phyloP scores from a whole-genome alignment of 768 basidiomycete species.

The Suillus placidus region DNA sequence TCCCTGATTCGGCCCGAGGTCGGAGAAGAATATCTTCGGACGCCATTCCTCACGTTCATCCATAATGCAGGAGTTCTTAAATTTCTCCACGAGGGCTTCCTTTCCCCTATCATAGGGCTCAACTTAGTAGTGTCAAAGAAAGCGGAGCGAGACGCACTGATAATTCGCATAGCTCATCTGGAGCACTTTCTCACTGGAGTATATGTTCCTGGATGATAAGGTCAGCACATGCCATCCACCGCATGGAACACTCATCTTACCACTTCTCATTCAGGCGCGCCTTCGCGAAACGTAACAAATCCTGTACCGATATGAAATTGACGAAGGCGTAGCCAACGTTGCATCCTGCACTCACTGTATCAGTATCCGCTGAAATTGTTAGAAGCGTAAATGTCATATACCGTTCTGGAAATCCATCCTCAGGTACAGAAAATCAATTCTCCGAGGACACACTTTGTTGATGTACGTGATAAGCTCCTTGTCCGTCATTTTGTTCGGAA shows the following conservation, averaged over 20 bases:
- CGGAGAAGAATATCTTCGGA: constrained; percentile 83
- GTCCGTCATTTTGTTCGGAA: constrained; percentile 90
- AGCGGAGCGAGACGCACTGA: constrained; percentile 59
- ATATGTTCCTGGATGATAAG: constrained; percentile 72
- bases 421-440: constrained; percentile 86
- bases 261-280: constrained; percentile 79
- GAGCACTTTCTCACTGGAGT: constrained; percentile 86
- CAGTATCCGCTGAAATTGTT: constrained; percentile 10
- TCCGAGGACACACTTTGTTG: constrained; percentile 68
- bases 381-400: constrained; percentile 38
- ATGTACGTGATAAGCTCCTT: constrained; percentile 70
- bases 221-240: constrained; percentile 11
- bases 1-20: constrained; percentile 69
- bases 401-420: constrained; percentile 86
- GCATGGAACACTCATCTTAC: constrained; percentile 40
- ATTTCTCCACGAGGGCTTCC: constrained; percentile 88
- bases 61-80: constrained; percentile 91
- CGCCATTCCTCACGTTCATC: constrained; percentile 83
- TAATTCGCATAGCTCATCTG: constrained; percentile 94
- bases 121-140: constrained; percentile 14
- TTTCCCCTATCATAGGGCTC: constrained; percentile 61
- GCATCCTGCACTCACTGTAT: constrained; percentile 49
- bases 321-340: constrained; percentile 88
- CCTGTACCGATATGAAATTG: constrained; percentile 81
- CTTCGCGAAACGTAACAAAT: constrained; percentile 76